Percentiles rank a stretch among this genome's conserved stretches.
Evolutionary conservation across 305 asterid genomes (phyloP).

Genomic region (Solanum hybrid): DNA sequence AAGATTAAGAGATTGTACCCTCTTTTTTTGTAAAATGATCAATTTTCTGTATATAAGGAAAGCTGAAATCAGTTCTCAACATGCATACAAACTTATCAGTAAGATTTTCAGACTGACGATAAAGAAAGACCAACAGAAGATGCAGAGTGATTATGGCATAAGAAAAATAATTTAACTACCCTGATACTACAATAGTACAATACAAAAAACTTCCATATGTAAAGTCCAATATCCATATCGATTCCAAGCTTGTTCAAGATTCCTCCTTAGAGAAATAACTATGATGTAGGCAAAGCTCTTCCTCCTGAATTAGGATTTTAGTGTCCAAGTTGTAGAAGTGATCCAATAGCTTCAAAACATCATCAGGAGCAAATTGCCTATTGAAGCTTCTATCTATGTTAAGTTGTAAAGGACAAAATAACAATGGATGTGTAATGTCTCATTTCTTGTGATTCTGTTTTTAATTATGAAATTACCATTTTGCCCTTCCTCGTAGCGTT

Average conservation of each 20-base stretch:
- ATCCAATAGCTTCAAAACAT: conserved; percentile 67
- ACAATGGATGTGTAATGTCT: conserved; percentile 46
- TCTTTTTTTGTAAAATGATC: background rate
- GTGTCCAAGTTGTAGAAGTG: conserved; percentile 84
- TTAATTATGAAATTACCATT: too few species aligned
- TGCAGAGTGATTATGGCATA: background rate
- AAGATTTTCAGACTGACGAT: background rate
- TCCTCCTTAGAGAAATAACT: conserved; percentile 34
- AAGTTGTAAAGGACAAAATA: conserved; percentile 38
- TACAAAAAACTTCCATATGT: background rate
- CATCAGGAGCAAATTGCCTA: conserved; percentile 60
- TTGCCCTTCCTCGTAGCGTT: too few species aligned
- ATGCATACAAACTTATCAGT: background rate
- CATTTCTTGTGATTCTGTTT: background rate
- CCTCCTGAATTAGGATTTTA: conserved; percentile 57
- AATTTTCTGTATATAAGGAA: background rate
- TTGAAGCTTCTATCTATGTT: conserved; percentile 54
- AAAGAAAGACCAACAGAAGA: background rate
- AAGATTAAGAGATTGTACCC: too few species aligned
- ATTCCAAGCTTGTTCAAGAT: too few species aligned
- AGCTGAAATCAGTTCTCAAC: background rate
- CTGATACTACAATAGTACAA: background rate
- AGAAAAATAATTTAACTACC: background rate
- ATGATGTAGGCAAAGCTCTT: conserved; percentile 69
- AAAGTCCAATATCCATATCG: too few species aligned